Base-by-base conservation (phyloP, 176 grass and related monocot genomes). In the Echinochloa phyllopogon region DNA sequence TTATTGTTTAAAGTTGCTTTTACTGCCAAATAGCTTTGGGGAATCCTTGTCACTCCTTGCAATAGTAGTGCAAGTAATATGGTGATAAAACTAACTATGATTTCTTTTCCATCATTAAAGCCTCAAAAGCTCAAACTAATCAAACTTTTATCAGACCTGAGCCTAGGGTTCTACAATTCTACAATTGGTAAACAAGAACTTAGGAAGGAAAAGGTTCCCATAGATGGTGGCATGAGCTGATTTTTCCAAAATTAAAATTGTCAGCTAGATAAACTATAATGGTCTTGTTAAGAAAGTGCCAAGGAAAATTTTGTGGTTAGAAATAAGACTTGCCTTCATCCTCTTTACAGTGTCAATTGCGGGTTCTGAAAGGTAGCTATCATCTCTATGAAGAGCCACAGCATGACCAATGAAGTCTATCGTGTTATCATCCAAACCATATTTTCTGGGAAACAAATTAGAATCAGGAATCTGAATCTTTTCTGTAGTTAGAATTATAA, bases 341-440 rank as follows among this genome's bases (percentile, higher is more conserved):
- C 95, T 77, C 75, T 95, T 95, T 72, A 98, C 95, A 44, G 89
- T 98, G 29, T 95, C 92, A 73, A 98, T 38, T 66, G 95, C 95
- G 62, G 95, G 92, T 76, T 98, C 95, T 72, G 90, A 5, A 5
- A 98, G 76, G 82, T 98, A 98, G 48, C 80, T 81, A 53, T 95
- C 95, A 83, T 98, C 92, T 79, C 67, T 93, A 80, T 95, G 91
- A 87, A 98, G 95, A 86, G 95, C 95, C 39, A 98, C 79, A 12
- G 95, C 92, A 69, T 98, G 95, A 3, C 92, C 95, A 86, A 98
- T 98, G 65, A 98, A 98, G 53, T 98, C 95, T 74, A 98, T 82
- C 56, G 95, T 98, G 72, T 98, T 95, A 59, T 95, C 92, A 88
- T 95, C 92, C 89, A 98, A 87, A 48, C 90, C 90, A 45, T 91